Percentiles rank a stretch among this genome's conserved stretches.
Evolutionary conservation across 352 stramenopile genomes (phyloP).

Genomic region (Globisporangium abappressorium): DNA sequence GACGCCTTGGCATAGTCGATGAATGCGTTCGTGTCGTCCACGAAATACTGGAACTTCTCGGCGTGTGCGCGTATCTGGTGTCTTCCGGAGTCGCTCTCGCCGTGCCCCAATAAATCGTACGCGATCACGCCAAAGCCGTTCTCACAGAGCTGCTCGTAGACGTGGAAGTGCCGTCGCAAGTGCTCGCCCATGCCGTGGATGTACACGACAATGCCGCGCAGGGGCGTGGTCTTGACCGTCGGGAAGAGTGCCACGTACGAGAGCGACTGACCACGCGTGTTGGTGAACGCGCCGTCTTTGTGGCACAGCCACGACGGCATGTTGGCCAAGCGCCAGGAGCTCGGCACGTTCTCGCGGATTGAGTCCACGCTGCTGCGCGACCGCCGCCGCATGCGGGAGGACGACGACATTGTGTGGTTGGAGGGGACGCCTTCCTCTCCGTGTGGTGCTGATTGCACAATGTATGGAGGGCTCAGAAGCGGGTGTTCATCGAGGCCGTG

Average conservation of each 20-base stretch:
- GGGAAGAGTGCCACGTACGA: slow-evolving; percentile 21
- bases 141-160: slow-evolving; percentile 17
- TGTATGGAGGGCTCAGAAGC: not conserved
- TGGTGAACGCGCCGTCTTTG: slow-evolving; percentile 12
- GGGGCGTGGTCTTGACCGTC: not conserved
- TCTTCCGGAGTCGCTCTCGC: slow-evolving; percentile 11
- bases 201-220: slow-evolving; percentile 27
- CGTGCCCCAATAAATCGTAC: slow-evolving; percentile 20
- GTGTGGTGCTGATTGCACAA: not conserved
- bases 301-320: slow-evolving; percentile 9
- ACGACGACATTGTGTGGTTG: not conserved
- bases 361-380: slow-evolving; percentile 1
- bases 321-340: slow-evolving; percentile 1
- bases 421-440: not conserved
- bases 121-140: slow-evolving; percentile 13
- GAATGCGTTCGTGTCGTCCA: slow-evolving; percentile 21
- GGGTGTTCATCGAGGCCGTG: too few species aligned
- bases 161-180: slow-evolving; percentile 9
- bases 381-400: not conserved
- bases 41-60: slow-evolving; percentile 17
- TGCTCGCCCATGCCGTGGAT: slow-evolving; percentile 18
- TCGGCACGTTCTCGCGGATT: slow-evolving; percentile 8
- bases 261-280: slow-evolving; percentile 9
- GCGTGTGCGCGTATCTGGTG: slow-evolving; percentile 11
- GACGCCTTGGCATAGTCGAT: slow-evolving; percentile 8